Percentiles rank a stretch among this genome's conserved stretches.
Evolutionary conservation across 495 filamentous ascomycete species (phyloP).

Genomic region (Collariella sp.): DNA sequence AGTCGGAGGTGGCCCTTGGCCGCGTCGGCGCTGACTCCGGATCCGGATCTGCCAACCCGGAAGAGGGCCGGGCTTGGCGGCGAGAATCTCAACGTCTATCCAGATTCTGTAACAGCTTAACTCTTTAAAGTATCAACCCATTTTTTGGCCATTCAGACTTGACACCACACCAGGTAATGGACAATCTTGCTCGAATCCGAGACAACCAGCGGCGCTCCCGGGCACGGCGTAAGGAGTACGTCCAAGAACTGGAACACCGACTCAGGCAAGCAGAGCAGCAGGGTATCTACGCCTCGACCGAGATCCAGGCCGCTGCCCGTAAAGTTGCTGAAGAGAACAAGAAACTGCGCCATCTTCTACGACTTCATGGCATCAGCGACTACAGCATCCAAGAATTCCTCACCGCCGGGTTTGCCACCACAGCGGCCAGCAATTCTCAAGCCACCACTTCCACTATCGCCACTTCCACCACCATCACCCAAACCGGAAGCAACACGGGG

Average conservation of each 20-base stretch:
- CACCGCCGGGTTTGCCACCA: not conserved
- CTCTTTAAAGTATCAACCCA: not conserved
- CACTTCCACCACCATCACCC: no score
- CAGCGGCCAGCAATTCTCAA: no score
- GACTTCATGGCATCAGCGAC: conserved; percentile 19
- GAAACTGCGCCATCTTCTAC: conserved; percentile 23
- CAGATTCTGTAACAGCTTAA: no score
- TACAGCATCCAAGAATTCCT: conserved; percentile 17
- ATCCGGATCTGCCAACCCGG: not conserved
- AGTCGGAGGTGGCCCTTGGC: not conserved
- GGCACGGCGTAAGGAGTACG: conserved; percentile 66
- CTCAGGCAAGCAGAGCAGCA: conserved; percentile 49
- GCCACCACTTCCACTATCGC: no score
- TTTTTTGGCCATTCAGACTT: not conserved
- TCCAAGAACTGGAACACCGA: conserved; percentile 59
- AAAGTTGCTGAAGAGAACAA: conserved; percentile 56
- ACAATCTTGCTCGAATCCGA: conserved; percentile 50
- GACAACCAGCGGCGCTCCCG: conserved; percentile 78
- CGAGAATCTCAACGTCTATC: no score
- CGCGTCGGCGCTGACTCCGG: not conserved
- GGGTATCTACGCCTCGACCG: conserved; percentile 49
- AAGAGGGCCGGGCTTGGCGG: not conserved
- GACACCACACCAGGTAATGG: conserved; percentile 20
- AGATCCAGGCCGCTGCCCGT: conserved; percentile 57
- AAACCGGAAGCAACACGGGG: not conserved